Base-by-base conservation (phyloP, 345 rosid genomes). In the Turnera subulata region DNA sequence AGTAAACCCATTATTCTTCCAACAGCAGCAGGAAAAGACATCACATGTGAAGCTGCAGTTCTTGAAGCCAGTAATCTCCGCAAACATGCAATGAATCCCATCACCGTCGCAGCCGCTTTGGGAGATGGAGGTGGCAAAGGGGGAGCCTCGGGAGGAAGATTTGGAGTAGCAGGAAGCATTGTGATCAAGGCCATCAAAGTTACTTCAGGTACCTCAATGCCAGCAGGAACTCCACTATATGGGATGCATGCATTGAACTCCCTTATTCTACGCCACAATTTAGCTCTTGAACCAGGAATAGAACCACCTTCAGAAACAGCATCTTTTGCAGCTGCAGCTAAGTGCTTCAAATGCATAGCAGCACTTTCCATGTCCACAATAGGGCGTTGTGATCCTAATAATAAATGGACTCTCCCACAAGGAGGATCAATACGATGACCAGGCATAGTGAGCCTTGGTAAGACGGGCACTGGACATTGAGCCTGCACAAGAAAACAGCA, bases 11-110 rank as follows among this genome's bases (percentile, higher is more conserved):
- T 93, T 68, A 93, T 83, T 81, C 99, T 85, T 65, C 95, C 92
- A 69, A 93, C 97, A 69, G 99, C 99, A 66, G 97, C 99, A 57
- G 97, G 99, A 69, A 93, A 93, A 65, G 99, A 85, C 90, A 90
- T 80, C 39, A 93, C 95, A 66, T 93, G 99, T 23, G 97, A 87
- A 65, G 99, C 87, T 64, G 99, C 96, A 78, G 72, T 87, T 69
- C 86, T 82, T 53, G 99, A 93, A 22, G 96, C 79, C 76, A 93
- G 67, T 62, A 93, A 68, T 82, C 99, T 89, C 61, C 85, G 96
- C 68, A 93, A 78, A 79, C 99, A 93, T 40, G 99, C 84, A 71
- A 93, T 71, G 61, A 93, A 93, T 32, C 99, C 99, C 81, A 89
- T 88, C 57, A 93, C 89, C 32, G 99, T 93, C 57, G 97, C 97